Conservation (phyloP, 129 eudicot genomes). For the Artemisia argyi region DNA sequence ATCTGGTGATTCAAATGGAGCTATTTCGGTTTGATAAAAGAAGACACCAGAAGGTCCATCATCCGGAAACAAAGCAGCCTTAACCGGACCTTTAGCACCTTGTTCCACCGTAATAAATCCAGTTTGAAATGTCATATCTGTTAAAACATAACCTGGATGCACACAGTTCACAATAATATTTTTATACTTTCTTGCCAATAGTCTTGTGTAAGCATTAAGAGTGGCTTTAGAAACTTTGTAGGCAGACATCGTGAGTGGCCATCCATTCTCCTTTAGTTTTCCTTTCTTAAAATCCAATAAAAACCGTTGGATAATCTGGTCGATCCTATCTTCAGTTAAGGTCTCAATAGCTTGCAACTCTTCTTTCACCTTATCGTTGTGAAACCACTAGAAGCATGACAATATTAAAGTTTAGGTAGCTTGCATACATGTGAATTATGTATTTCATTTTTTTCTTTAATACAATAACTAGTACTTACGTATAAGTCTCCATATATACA, state of each 20-base stretch:
- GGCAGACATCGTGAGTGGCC: conserved; percentile 8
- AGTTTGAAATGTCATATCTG: conserved; percentile 3
- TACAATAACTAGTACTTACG: neutral
- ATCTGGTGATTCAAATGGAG: conserved; percentile 14
- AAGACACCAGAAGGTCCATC: neutral
- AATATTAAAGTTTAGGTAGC: neutral
- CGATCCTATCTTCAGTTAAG: no score
- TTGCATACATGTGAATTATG: neutral
- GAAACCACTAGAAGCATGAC: conserved; percentile 16
- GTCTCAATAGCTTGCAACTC: no score
- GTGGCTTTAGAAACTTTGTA: conserved; percentile 14
- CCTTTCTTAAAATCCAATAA: conserved; percentile 9
- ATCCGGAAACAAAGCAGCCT: conserved; percentile 10
- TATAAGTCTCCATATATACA: conserved; percentile 7
- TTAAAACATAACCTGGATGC: neutral
- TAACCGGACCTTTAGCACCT: conserved; percentile 19
- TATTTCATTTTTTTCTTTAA: neutral
- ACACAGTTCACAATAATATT: neutral
- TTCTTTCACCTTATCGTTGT: conserved; percentile 19
- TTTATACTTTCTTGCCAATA: conserved; percentile 4
- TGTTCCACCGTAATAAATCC: neutral
- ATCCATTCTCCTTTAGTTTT: conserved; percentile 7
- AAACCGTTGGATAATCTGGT: no score
- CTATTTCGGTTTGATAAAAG: conserved; percentile 30
- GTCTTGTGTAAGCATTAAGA: conserved; percentile 4